Evolutionary conservation across 169 alveolate species (phyloP), one percentile per base, ranked within the genome.

Genomic region (Eimeria sp.): DNA sequence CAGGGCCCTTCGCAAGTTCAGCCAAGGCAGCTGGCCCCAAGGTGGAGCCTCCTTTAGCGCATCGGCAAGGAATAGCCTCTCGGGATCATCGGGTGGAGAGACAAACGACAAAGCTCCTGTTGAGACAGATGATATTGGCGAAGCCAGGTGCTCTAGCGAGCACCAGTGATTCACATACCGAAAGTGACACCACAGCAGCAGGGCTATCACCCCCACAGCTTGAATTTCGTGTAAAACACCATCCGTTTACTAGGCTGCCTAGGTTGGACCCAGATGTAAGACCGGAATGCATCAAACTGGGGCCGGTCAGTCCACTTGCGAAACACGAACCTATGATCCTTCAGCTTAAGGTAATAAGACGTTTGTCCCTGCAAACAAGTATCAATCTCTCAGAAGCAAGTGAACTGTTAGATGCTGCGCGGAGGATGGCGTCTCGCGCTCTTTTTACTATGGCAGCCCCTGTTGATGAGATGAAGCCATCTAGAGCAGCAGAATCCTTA

Each of bases 401-500:
- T 18, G 11, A 46, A 27, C 23, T 77, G 58, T 4, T 77, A 0
- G 23, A 8, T 77, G 87, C 64, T 8, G 87, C 62, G 33, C 66
- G 46, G 25, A 49, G 23, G 87, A 20, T 77, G 64, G 87, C 87
- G 11, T 25, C 62, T 46, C 87, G 87, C 30, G 64, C 64, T 20
- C 37, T 77, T 49, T 10, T 49, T 43, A 27, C 62, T 77, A 77
- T 77, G 87, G 40, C 64, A 40, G 40, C 37, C 43, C 23, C 87
- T 9, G 87, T 77, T 46, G 58, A 43, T 10, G 6, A 9, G 6
- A 10, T 49, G 40, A 77, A 16, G 87, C 87, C 87, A 13, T 43
- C 87, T 77, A 52, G 14, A 46, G 87, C 87, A 40, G 87, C 23
- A 27, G 62, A 49, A 77, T 43, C 87, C 40, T 49, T 77, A 18